Evolutionary conservation across 2,329 filamentous ascomycete species (phyloP).

Genomic region (Harringtonia lauricola): DNA sequence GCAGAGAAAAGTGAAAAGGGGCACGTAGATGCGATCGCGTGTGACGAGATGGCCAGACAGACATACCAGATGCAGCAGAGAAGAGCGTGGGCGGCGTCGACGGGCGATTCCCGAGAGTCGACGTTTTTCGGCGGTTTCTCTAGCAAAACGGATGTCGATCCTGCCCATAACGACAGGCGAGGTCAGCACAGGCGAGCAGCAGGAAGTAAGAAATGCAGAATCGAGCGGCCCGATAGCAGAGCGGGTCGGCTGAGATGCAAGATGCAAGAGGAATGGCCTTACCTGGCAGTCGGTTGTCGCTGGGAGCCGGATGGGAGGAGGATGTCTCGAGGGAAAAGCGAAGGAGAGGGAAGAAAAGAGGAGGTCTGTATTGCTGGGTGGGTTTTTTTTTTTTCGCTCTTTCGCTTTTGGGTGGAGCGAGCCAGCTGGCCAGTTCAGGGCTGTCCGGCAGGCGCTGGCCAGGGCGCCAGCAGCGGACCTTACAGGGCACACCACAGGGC

Average conservation of each 20-base stretch:
- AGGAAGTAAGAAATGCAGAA: neutral
- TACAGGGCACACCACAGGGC: no score
- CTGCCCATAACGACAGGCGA: neutral
- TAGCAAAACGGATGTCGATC: neutral
- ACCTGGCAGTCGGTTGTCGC: neutral
- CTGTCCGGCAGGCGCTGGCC: neutral
- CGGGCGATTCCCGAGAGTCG: neutral
- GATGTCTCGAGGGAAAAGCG: neutral
- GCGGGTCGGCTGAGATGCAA: neutral
- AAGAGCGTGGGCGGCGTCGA: constrained; percentile 5
- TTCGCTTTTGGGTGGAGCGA: neutral
- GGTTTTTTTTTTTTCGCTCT: constrained; percentile 3
- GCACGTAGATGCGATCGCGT: constrained; percentile 7
- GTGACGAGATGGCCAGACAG: constrained; percentile 3
- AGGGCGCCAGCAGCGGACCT: neutral
- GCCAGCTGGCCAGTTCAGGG: neutral
- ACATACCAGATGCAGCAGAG: constrained; percentile 10
- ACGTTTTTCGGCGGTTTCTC: constrained; percentile 2
- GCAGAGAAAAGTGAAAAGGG: constrained; percentile 4
- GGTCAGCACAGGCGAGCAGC: neutral
- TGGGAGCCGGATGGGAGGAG: constrained; percentile 1
- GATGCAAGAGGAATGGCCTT: neutral
- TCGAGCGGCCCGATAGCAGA: neutral
- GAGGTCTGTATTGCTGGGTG: neutral
- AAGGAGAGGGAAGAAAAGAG: neutral